phyloP scores from a whole-genome alignment of 257 asterid species.

The Fraxinus pennsylvanica region DNA sequence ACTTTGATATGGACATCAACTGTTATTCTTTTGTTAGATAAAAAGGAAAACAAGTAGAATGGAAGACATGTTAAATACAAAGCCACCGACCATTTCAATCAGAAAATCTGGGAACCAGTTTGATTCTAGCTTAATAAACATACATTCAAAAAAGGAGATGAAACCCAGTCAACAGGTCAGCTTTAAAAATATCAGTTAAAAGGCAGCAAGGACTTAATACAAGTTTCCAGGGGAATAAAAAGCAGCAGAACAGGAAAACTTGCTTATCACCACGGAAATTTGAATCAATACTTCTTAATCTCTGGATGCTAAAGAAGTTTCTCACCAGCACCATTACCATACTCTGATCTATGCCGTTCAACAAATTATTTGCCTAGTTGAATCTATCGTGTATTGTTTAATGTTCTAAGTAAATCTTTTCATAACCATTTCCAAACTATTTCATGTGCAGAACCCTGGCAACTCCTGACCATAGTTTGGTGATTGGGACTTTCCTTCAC shows the following conservation, averaged over 20 bases:
- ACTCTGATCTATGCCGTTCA: background rate
- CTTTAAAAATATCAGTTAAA: background rate
- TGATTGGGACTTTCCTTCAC: background rate
- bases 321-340: background rate
- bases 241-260: background rate
- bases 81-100: background rate
- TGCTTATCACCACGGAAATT: background rate
- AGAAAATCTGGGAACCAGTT: background rate
- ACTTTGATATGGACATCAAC: background rate
- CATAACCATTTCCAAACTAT: background rate
- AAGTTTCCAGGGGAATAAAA: background rate
- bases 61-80: background rate
- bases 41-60: background rate
- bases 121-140: background rate
- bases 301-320: background rate
- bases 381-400: background rate
- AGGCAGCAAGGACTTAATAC: background rate
- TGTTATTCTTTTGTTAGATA: background rate
- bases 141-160: background rate
- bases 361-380: background rate
- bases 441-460: background rate
- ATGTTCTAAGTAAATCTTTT: background rate
- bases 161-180: background rate
- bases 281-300: background rate
- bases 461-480: background rate